These are phyloP conservation scores for Cladophialophora bantiana DNA, from an alignment of 2,329 filamentous ascomycete species.

Conservation along the genomic window DNA sequence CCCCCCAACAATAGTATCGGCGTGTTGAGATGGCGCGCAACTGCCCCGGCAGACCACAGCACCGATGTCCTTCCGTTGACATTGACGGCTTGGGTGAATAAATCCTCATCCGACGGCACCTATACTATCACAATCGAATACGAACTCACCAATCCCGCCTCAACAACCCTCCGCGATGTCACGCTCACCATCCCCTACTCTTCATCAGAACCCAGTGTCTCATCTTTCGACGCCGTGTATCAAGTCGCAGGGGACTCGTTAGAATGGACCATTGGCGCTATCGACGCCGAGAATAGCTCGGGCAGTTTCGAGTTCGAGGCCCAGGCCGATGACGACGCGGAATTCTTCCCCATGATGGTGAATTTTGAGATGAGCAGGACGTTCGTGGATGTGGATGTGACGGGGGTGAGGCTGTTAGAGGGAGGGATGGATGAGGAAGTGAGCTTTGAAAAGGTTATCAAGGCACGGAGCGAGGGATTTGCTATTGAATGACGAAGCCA, in stretches of 20 bases:
- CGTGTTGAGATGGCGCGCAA: conserved; percentile 89
- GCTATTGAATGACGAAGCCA: conserved; percentile 48
- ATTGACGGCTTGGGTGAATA: conserved; percentile 98
- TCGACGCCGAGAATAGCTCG: conserved; percentile 80
- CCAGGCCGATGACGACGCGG: conserved; percentile 82
- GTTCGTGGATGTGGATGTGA: conserved; percentile 89
- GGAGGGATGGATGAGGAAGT: conserved; percentile 50
- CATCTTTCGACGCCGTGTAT: conserved; percentile 92
- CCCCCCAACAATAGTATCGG: conserved; percentile 93
- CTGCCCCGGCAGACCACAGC: conserved; percentile 76
- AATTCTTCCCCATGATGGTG: conserved; percentile 98
- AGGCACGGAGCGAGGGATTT: conserved; percentile 54
- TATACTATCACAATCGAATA: conserved; percentile 95
- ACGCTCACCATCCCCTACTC: conserved; percentile 86
- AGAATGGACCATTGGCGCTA: conserved; percentile 89
- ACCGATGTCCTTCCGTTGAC: conserved; percentile 84
- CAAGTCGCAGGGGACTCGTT: conserved; percentile 91
- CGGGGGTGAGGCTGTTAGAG: conserved; percentile 52
- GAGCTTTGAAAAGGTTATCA: conserved; percentile 55
- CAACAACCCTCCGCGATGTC: conserved; percentile 74
- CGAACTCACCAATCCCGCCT: conserved; percentile 81
- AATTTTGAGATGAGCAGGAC: conserved; percentile 85
- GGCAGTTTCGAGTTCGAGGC: conserved; percentile 97
- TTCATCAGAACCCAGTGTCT: conserved; percentile 83
- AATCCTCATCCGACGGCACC: conserved; percentile 70